phyloP scores from a whole-genome alignment of 2,329 filamentous ascomycete genomes.

The Botryotinia calthae region DNA sequence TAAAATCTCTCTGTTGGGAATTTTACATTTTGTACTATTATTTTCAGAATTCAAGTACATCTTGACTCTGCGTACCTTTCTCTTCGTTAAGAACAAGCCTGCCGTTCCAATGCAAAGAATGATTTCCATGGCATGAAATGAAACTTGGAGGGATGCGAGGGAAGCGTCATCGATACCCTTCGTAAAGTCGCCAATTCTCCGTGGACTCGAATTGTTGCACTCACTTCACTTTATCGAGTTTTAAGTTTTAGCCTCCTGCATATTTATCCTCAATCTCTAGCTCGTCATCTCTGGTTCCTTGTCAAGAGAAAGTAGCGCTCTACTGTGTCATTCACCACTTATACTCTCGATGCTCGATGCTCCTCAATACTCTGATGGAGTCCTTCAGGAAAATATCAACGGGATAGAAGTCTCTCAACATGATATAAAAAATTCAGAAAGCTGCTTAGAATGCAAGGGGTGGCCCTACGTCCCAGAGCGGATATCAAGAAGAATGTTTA shows the following conservation, averaged over 20 bases:
- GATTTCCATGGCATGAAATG: background rate
- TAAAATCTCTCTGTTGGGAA: background rate
- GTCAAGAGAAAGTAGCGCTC: background rate
- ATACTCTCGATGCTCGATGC: background rate
- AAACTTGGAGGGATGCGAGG: background rate
- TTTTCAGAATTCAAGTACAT: background rate
- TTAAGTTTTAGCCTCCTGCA: background rate
- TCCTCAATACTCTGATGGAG: background rate
- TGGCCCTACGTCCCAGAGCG: background rate
- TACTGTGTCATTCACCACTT: background rate
- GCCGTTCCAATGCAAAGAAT: background rate
- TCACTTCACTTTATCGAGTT: background rate
- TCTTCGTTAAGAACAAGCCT: background rate
- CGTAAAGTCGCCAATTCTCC: background rate
- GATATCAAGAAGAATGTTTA: background rate
- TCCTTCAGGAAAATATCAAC: fast-evolving
- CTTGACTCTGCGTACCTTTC: background rate
- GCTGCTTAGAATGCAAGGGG: background rate
- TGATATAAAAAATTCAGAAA: background rate
- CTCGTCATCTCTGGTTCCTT: background rate
- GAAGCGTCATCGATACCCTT: background rate
- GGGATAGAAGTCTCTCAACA: background rate
- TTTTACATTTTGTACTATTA: background rate
- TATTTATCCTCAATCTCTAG: background rate
- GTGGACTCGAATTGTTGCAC: background rate